phyloP scores from a whole-genome alignment of 208 protist genomes.

The Trypanosoma congolense region DNA sequence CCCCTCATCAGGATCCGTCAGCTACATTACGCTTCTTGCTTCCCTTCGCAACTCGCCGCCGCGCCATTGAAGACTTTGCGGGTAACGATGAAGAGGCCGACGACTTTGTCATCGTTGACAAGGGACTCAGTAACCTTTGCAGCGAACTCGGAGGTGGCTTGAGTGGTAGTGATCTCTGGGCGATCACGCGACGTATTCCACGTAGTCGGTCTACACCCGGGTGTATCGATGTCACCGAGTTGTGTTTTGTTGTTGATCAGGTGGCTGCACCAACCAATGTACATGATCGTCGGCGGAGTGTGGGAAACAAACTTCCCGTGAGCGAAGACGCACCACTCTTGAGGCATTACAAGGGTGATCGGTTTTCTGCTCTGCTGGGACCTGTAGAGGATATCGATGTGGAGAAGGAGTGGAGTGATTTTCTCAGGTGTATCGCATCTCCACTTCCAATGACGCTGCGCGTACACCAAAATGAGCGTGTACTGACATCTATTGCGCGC shows the following conservation, averaged over 20 bases:
- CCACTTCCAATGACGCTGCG: slow-evolving; percentile 87
- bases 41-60: slow-evolving; percentile 7
- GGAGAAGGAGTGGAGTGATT: slow-evolving; percentile 58
- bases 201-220: slow-evolving; percentile 72
- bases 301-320: slow-evolving; percentile 29
- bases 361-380: slow-evolving; percentile 46
- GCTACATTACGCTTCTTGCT: slow-evolving; percentile 16
- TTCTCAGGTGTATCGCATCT: slow-evolving; percentile 43
- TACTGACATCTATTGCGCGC: slow-evolving; percentile 30
- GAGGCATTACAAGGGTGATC: slow-evolving; percentile 73
- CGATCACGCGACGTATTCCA: slow-evolving; percentile 65
- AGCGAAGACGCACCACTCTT: slow-evolving; percentile 60
- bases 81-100: slow-evolving; percentile 1
- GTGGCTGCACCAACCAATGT: slow-evolving; percentile 49
- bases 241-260: slow-evolving; percentile 82
- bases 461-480: slow-evolving; percentile 68
- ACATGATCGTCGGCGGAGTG: slow-evolving; percentile 61
- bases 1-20: slow-evolving; percentile 30
- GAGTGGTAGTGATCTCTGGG: slow-evolving; percentile 51
- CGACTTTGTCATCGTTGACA: slow-evolving; percentile 42
- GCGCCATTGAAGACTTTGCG: not conserved
- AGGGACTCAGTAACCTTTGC: slow-evolving; percentile 48
- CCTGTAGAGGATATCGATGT: not conserved
- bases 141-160: slow-evolving; percentile 40
- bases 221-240: slow-evolving; percentile 60